Base-by-base conservation (phyloP, 148 eudicot species). In the Gaultheria prostrata region DNA sequence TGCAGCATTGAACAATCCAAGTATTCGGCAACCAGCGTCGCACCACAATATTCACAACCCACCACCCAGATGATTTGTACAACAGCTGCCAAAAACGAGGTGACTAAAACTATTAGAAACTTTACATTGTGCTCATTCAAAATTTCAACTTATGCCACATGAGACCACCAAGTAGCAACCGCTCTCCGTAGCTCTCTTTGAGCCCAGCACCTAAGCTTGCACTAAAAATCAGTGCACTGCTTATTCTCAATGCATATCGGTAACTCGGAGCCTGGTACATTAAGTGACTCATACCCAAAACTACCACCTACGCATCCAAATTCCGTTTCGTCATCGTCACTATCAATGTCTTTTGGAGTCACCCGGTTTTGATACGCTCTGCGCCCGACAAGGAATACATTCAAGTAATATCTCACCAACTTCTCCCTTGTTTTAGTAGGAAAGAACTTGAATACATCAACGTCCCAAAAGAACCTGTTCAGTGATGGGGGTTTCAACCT, bases 351-450 rank as follows among this genome's bases (percentile, higher is more conserved):
- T 59, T 80, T 89, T 50, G 97, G 95, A n/a, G 90, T 91, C 85
- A 89, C 93, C 4, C 98, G 91, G 67, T 94, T 96, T 84, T 96
- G 99, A 82, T 94, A 93, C 32, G 91, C 87, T 85, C 97, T 88
- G 15, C 93, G 91, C 46, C 84, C 86, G 77, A 91, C 72, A 13
- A 93, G 84, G 83, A 84, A 93, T 61, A 96, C 98, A 54, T 96
- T 92, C 82, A 84, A 92, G 87, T 96, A 94, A 80, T 96, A 96
- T 82, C 97, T 92, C 49, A 96, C 94, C 78, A 94, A 81, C 39
- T 89, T 83, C 50, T 80, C 92, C 87, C 91, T 88, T 24, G 86
- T 85, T 84, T 90, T 94, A n/a, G 63, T 83, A 30, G 89, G 92
- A 83, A 94, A 89, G 71, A 81, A 43, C 83, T 56, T 82, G 11